phyloP scores from a whole-genome alignment of 805 yeast genomes.

The Teunomyces kruisii region DNA sequence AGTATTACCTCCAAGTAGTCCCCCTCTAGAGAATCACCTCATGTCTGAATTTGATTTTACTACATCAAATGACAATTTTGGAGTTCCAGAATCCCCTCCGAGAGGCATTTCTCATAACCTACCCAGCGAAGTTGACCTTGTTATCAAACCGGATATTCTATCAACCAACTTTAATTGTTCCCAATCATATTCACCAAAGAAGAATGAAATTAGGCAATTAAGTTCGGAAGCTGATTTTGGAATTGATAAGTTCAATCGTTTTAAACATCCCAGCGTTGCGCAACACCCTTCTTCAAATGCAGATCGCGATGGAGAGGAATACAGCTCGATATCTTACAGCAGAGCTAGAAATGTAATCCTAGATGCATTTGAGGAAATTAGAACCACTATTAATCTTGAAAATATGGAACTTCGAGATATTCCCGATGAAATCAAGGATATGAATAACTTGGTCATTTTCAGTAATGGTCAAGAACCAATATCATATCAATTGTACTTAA shows the following conservation, averaged over 20 bases:
- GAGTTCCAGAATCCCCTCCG: conserved; percentile 31
- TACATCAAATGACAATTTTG: conserved; percentile 16
- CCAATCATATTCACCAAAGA: conserved; percentile 7
- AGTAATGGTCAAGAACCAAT: conserved; percentile 18
- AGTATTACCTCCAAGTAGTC: conserved; percentile 35
- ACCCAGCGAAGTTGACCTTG: conserved; percentile 8
- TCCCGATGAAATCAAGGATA: conserved; percentile 60
- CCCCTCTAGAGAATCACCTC: conserved; percentile 33
- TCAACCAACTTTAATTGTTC: neutral
- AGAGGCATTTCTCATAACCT: neutral
- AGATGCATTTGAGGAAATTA: conserved; percentile 47
- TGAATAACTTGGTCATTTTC: conserved; percentile 52
- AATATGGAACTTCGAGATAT: conserved; percentile 45
- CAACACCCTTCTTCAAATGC: conserved; percentile 29
- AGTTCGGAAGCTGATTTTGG: conserved; percentile 50
- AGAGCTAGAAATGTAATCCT: conserved; percentile 44
- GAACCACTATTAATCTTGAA: conserved; percentile 47
- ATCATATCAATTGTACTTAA: conserved; percentile 49
- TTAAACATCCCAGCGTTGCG: conserved; percentile 24
- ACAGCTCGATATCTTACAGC: conserved; percentile 14
- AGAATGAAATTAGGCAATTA: neutral
- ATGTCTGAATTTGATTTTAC: conserved; percentile 32
- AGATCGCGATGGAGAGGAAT: conserved; percentile 25
- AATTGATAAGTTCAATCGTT: conserved; percentile 48
- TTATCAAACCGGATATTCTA: conserved; percentile 4